Evolutionary conservation across 768 basidiomycete genomes (phyloP).

Genomic region (Hericium coralloides): DNA sequence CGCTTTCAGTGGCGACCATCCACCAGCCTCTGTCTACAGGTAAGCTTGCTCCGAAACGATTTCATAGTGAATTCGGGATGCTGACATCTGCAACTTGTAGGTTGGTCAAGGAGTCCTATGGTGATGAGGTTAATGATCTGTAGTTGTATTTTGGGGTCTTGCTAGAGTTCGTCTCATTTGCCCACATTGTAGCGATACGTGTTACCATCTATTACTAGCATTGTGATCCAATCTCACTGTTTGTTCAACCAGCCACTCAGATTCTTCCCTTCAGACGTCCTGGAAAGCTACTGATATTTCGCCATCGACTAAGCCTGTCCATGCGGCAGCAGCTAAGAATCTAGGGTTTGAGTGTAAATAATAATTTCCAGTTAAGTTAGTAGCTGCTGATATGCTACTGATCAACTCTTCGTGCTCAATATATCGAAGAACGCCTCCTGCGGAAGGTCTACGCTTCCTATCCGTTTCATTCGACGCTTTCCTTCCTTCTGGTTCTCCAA

Average conservation of each 20-base stretch:
- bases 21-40: slow-evolving; percentile 90
- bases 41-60: slow-evolving; percentile 13
- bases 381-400: neutral
- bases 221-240: no score
- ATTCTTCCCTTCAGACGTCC: no score
- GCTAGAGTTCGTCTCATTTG: neutral
- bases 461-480: slow-evolving; percentile 80
- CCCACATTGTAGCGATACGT: slow-evolving; percentile 1
- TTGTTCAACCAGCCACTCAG: no score
- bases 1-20: slow-evolving; percentile 77
- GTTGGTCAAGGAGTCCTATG: slow-evolving; percentile 89
- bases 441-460: slow-evolving; percentile 84
- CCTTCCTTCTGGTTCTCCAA: slow-evolving; percentile 89
- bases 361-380: neutral
- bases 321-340: neutral
- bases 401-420: slow-evolving; percentile 47
- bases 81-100: slow-evolving; percentile 26
- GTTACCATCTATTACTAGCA: neutral
- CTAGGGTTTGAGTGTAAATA: neutral
- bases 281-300: neutral
- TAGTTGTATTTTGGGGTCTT: slow-evolving; percentile 22
- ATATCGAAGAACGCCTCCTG: slow-evolving; percentile 96
- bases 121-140: slow-evolving; percentile 87
- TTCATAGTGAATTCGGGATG: neutral
- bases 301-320: neutral